Base-by-base conservation (phyloP, 225 moss, liverwort and hornwort genomes). In the Marchantia paleacea region DNA sequence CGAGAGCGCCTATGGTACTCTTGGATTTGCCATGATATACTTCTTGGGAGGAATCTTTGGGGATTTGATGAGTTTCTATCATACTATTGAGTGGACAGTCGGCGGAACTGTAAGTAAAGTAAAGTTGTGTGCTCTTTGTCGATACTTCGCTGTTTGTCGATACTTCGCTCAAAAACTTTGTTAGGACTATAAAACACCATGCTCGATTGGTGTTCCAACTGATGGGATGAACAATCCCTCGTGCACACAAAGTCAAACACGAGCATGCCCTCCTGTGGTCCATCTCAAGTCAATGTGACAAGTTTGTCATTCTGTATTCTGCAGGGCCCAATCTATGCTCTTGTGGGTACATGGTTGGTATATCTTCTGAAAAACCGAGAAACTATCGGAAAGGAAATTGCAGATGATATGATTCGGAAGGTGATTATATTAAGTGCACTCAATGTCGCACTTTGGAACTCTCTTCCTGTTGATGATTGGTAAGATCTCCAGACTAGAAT, bases 271-370 rank as follows among this genome's bases (percentile, higher is more conserved):
- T 70, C 7, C 49, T 18, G 18, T n/a, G 71, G 24, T 72, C 24
- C 58, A 12, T 10, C n/a, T 11, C 6, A 52, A n/a, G n/a, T 0
- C n/a, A 52, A 31, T 12, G 66, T 66, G 66, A 66, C 10, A 51
- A 19, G 24, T 22, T 72, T 72, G 50, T 0, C 20, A 39, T 4
- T 26, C 16, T 71, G 30, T 57, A 47, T 67, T 61, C 39, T 83
- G 79, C 93, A 96, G 96, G 96, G 94, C 67, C 96, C 96, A 24
- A 93, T 97, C n/a, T 97, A 92, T 89, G 96, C 96, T 49, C 82
- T 97, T 39, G 94, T 97, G 85, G 96, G 94, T 55, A 92, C 94
- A 26, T 97, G 96, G 96, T 85, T 94, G 87, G 94, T 97, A 39
- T 97, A 97, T 81, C 84, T 97, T 26, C 81, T 97, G 85, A 93